Evolutionary conservation across 495 filamentous ascomycete species (phyloP).

Genomic region (Cairneyella variabilis): DNA sequence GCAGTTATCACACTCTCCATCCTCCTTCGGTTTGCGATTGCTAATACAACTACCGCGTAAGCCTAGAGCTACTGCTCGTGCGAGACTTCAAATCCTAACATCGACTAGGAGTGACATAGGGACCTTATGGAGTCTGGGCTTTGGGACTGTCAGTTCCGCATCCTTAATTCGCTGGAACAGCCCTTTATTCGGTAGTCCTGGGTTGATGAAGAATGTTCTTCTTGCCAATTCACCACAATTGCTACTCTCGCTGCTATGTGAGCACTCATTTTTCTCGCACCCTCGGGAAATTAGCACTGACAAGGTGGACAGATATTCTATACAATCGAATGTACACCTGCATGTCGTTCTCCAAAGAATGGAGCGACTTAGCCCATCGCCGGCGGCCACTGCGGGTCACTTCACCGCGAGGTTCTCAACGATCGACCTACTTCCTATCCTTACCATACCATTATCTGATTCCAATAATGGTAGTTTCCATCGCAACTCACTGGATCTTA

Average conservation of each 20-base stretch:
- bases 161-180: slow-evolving; percentile 14
- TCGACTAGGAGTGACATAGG: slow-evolving; percentile 9
- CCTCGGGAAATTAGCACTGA: neutral
- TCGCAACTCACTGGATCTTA: slow-evolving; percentile 24
- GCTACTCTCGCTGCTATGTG: slow-evolving; percentile 35
- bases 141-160: slow-evolving; percentile 10
- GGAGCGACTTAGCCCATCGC: slow-evolving; percentile 18
- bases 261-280: neutral
- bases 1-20: slow-evolving; percentile 12
- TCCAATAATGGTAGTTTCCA: slow-evolving; percentile 30
- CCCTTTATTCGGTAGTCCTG: slow-evolving; percentile 11
- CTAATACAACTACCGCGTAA: slow-evolving; percentile 13
- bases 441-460: slow-evolving; percentile 41
- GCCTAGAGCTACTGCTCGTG: neutral
- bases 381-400: slow-evolving; percentile 44
- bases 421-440: slow-evolving; percentile 40
- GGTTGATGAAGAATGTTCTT: slow-evolving; percentile 24
- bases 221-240: slow-evolving; percentile 41
- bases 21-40: slow-evolving; percentile 9
- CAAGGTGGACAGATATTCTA: slow-evolving; percentile 26
- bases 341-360: slow-evolving; percentile 31
- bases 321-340: slow-evolving; percentile 37
- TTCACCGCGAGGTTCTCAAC: slow-evolving; percentile 33
- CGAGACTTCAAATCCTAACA: neutral
- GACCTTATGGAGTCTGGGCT: slow-evolving; percentile 11